Percentiles rank a stretch among this genome's conserved stretches.
phyloP scores from a whole-genome alignment of 164 flowering plant species.

The Vitis vinifera region DNA sequence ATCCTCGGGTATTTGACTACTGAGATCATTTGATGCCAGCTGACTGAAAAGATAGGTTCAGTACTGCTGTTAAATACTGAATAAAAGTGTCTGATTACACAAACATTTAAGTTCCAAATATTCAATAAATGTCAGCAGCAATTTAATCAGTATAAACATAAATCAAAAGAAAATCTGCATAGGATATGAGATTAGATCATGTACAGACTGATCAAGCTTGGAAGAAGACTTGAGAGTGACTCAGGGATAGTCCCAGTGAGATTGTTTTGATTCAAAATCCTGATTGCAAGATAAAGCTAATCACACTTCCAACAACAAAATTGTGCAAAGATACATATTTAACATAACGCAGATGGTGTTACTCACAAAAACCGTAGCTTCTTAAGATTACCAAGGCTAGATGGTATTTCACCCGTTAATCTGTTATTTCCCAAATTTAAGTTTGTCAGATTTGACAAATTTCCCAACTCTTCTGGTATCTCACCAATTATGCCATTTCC shows the following conservation, averaged over 20 bases:
- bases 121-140: too few relatives aligned
- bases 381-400: constrained; percentile 74
- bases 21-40: constrained; percentile 72
- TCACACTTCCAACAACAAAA: not conserved
- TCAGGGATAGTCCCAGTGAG: constrained; percentile 75
- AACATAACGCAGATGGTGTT: not conserved
- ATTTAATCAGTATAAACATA: too few relatives aligned
- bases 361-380: constrained; percentile 84
- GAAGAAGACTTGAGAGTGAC: constrained; percentile 63
- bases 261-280: constrained; percentile 81
- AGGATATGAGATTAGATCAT: constrained; percentile 25
- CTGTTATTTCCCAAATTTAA: constrained; percentile 72
- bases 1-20: constrained; percentile 29
- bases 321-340: not conserved
- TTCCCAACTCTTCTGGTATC: constrained; percentile 83
- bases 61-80: constrained; percentile 1
- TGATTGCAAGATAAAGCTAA: constrained; percentile 30
- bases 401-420: constrained; percentile 78
- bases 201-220: constrained; percentile 64
- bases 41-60: constrained; percentile 49
- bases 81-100: not conserved
- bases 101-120: not conserved
- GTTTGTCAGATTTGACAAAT: constrained; percentile 58
- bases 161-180: too few relatives aligned
- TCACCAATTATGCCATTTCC: constrained; percentile 78